Base-by-base conservation (phyloP, 176 grass and related monocot species). In the Tillandsia leiboldiana region DNA sequence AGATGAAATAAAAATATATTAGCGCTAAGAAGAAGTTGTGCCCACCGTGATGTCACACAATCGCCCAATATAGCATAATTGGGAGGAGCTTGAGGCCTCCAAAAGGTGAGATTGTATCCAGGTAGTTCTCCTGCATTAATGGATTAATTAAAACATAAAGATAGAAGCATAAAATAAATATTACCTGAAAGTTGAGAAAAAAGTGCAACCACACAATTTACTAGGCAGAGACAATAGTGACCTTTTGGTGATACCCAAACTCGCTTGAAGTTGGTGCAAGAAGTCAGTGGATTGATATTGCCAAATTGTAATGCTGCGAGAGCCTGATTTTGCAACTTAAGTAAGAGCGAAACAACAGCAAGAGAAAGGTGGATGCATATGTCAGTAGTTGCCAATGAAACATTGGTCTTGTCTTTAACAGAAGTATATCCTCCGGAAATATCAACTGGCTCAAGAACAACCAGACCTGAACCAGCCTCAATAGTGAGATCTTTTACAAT, bases 41-140 rank as follows among this genome's bases (percentile, higher is more conserved):
- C 72, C 42, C 77, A 97, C 93, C 88, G 87, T 65, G 93, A 97
- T 24, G 93, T 92, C 24, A 97, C 82, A 79, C 93, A 97, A 79
- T 97, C 93, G 71, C 93, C 93, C 79, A 97, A 82, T 69, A 92
- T 92, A 70, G 85, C 86, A 92, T 97, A 97, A 87, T 91, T 92
- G 6, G 88, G 79, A 77, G 93, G 89, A 87, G 89, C 79, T 75
- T 92, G 89, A 18, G 93, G 93, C 78, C 93, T 85, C 93, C 93
- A 97, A 77, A 97, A 92, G 8, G 93, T 97, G 53, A 97, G 89
- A 51, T 83, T 97, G 74, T 92, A 97, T 48, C 86, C 89, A 87
- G 86, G 86, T 28, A 87, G 68, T 48, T 80, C 65, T 53, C 89
- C 93, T 97, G 72, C 64, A 74, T 54, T 67, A 78, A 65, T 75